Percentiles rank a stretch among this genome's conserved stretches.
Conservation (phyloP, 2,329 filamentous ascomycete species). For the Domatiomyces catenatus region DNA sequence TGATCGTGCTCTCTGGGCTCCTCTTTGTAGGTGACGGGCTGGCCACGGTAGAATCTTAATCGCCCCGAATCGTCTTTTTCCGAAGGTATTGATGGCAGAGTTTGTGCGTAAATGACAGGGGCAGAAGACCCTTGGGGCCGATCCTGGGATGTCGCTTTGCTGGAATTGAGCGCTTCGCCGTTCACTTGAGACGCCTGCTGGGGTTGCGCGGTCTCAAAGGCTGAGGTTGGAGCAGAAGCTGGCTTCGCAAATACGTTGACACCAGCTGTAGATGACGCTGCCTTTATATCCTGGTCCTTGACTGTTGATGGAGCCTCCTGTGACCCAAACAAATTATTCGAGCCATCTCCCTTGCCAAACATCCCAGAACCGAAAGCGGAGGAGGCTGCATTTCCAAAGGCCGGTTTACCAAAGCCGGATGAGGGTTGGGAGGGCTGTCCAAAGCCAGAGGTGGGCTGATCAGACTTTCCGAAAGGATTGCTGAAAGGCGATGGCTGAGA, state of each 20-base stretch:
- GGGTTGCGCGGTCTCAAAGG: constrained; percentile 13
- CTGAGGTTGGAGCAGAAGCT: constrained; percentile 18
- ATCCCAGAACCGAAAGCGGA: constrained; percentile 19
- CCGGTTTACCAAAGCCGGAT: constrained; percentile 19
- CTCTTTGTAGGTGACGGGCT: constrained; percentile 40
- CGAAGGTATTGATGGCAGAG: constrained; percentile 23
- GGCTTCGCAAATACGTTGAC: constrained; percentile 10
- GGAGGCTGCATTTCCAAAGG: constrained; percentile 24
- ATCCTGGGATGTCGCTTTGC: constrained; percentile 2
- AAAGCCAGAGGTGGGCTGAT: constrained; percentile 9
- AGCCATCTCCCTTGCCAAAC: constrained; percentile 25
- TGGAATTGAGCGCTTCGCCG: constrained; percentile 6
- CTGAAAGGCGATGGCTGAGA: constrained; percentile 7
- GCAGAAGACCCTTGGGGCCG: constrained; percentile 3
- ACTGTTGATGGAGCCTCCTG: constrained; percentile 7
- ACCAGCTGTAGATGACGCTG: constrained; percentile 19
- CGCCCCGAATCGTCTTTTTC: constrained; percentile 19
- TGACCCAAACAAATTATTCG: constrained; percentile 25
- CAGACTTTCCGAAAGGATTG: constrained; percentile 27
- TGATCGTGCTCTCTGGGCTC: constrained; percentile 1
- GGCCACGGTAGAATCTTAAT: constrained; percentile 47
- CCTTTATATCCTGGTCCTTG: constrained; percentile 10
- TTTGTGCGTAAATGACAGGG: constrained; percentile 13
- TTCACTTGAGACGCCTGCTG: constrained; percentile 4
- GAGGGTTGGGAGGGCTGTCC: constrained; percentile 14